phyloP scores from a whole-genome alignment of 345 rosid genomes.

The Lepidium sativum region DNA sequence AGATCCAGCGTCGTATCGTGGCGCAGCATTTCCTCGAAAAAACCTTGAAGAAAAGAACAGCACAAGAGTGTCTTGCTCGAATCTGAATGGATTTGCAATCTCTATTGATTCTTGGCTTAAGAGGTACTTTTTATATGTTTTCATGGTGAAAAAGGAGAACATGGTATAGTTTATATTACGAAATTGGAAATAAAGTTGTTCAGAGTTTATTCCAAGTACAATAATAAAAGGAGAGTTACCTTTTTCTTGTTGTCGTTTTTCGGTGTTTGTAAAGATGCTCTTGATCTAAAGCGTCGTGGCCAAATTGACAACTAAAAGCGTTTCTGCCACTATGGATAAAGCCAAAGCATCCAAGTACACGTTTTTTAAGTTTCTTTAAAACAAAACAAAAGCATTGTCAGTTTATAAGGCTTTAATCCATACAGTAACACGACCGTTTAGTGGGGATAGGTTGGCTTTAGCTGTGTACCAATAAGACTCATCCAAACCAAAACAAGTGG shows the following conservation, averaged over 20 bases:
- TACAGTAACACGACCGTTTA: too few species aligned
- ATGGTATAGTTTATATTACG: not conserved
- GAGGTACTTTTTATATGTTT: not conserved
- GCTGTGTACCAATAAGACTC: too few species aligned
- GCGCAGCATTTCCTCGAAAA: constrained; percentile 38
- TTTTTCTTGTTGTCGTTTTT: not conserved
- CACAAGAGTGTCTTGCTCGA: not conserved
- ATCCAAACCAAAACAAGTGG: too few species aligned
- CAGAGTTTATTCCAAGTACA: not conserved
- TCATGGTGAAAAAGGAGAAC: not conserved
- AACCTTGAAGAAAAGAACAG: not conserved
- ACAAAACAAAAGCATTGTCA: too few species aligned
- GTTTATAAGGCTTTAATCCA: too few species aligned
- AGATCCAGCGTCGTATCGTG: constrained; percentile 59
- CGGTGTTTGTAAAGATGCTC: too few species aligned
- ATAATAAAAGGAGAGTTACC: not conserved
- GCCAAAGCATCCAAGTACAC: too few species aligned
- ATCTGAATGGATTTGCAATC: constrained; percentile 4
- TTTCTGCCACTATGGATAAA: too few species aligned
- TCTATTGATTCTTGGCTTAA: not conserved
- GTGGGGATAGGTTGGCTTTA: too few species aligned
- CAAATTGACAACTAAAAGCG: too few species aligned
- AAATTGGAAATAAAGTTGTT: constrained; percentile 12
- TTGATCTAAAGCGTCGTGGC: too few species aligned
- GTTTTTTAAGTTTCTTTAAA: too few species aligned